Base-by-base conservation (phyloP, 768 basidiomycete species). In the Psilocybe tampanensis region DNA sequence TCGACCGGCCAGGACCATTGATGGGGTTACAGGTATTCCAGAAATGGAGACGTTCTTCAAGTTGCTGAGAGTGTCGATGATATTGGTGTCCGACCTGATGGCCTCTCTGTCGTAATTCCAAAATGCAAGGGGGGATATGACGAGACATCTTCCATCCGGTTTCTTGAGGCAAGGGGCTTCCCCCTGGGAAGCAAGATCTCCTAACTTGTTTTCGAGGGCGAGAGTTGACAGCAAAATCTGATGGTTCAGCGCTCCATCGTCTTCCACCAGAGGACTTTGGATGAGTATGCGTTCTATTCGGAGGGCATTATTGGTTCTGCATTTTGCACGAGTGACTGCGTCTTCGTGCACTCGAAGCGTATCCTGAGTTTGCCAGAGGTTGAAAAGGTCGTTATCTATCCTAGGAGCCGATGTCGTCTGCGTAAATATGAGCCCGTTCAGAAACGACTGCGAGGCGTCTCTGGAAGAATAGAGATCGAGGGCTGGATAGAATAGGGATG, bases 401-500 rank as follows among this genome's bases (percentile, higher is more conserved):
- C 80, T 74, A 47, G 82, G 76, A 18, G 79, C 80, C 5, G 85
- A 80, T 47, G 78, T 75, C 51, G 80, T 74, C 60, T 80, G 81
- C 34, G 79, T 76, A 1, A 82, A 78, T 26, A 82, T 74, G 62
- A 90, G 81, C 23, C 82, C 78, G 64, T 88, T 83, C 54, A 92
- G 79, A n/a, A 89, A 80, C 59, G 79, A 85, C 63, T 78, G 80
- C 49, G 78, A 88, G 70, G 83, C 83, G 0, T 85, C 82, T 56
- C 86, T 83, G 0, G 90, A 86, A 1, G 90, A 88, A 69, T 94
- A 94, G 55, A 91, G 81, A 48, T 90, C 85, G 49, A 95, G 82
- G 18, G 94, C 94, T n/a, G 94, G 94, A 63, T 93, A 94, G 67
- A 94, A 90, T 54, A 95, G 83, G 17, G 89, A 89, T 54, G 92